Percentiles rank a stretch among this genome's conserved stretches.
These are phyloP conservation scores for Ascomycota sp. DNA, from an alignment of 2,329 filamentous ascomycete genomes.

Conservation along the genomic window DNA sequence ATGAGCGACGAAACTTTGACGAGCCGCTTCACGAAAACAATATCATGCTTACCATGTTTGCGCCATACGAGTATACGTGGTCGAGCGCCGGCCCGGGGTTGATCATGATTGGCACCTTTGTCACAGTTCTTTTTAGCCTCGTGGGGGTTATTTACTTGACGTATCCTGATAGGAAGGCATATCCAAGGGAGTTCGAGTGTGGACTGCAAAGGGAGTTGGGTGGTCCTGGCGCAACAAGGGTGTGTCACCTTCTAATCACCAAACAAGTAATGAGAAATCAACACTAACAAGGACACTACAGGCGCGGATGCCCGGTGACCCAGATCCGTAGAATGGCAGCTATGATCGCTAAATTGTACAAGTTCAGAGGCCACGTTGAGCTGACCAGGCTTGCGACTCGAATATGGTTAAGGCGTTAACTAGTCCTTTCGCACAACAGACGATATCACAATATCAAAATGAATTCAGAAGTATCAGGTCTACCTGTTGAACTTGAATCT, in stretches of 20 bases:
- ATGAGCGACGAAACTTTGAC: constrained; percentile 91
- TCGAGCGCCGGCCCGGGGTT: constrained; percentile 48
- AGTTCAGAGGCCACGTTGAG: too few relatives aligned
- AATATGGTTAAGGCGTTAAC: too few relatives aligned
- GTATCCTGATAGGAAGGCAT: constrained; percentile 54
- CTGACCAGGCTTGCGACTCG: too few relatives aligned
- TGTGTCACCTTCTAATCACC: constrained; percentile 20
- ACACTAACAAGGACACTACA: constrained; percentile 9
- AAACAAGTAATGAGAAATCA: not conserved
- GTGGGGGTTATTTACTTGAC: constrained; percentile 45
- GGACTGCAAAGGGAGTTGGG: constrained; percentile 59
- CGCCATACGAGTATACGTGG: constrained; percentile 77
- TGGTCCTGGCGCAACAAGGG: constrained; percentile 43
- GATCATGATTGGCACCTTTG: constrained; percentile 46
- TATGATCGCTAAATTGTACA: too few relatives aligned
- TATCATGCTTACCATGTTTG: constrained; percentile 79
- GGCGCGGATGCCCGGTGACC: constrained; percentile 36
- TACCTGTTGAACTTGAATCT: too few relatives aligned
- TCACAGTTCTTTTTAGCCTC: constrained; percentile 40
- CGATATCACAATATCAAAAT: too few relatives aligned
- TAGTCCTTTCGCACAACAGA: too few relatives aligned
- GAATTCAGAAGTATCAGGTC: too few relatives aligned
- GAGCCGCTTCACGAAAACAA: constrained; percentile 95
- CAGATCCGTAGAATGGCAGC: constrained; percentile 20
- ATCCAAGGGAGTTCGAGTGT: constrained; percentile 49